A percentile compares a stretch with the other conserved stretches of the same genome.
Conservation (phyloP, 2,329 filamentous ascomycete genomes). For the Diplodia seriata region DNA sequence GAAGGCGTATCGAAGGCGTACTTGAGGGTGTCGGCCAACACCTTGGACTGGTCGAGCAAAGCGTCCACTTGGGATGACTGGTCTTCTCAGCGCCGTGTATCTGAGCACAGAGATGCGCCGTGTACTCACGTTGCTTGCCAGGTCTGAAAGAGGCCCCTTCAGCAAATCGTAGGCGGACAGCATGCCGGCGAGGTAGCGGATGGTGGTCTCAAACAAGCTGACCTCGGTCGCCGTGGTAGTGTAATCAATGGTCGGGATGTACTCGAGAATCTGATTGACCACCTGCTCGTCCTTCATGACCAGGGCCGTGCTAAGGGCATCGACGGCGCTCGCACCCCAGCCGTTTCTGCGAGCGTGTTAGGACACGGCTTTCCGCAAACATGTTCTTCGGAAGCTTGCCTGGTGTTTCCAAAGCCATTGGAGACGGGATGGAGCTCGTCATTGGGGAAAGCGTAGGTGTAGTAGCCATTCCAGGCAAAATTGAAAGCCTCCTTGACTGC, state of each 20-base stretch:
- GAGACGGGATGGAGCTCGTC: constrained; percentile 76
- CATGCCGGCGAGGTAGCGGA: constrained; percentile 83
- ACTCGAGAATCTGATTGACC: constrained; percentile 73
- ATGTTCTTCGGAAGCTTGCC: constrained; percentile 56
- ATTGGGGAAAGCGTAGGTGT: constrained; percentile 75
- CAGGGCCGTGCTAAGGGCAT: constrained; percentile 79
- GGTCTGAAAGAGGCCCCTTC: constrained; percentile 66
- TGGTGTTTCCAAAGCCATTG: constrained; percentile 70
- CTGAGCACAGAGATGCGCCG: not conserved
- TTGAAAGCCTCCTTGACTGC: constrained; percentile 46
- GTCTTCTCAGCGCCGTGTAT: not conserved
- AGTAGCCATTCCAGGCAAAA: constrained; percentile 60
- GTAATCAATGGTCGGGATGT: constrained; percentile 75
- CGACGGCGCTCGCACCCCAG: constrained; percentile 84
- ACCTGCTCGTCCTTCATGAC: constrained; percentile 74
- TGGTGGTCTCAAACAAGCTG: constrained; percentile 88
- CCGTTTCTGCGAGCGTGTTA: constrained; percentile 65
- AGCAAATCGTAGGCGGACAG: constrained; percentile 79
- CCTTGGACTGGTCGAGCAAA: constrained; percentile 71
- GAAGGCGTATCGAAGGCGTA: constrained; percentile 79
- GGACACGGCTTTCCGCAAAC: not conserved
- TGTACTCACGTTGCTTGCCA: constrained; percentile 53
- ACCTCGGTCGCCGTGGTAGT: constrained; percentile 63
- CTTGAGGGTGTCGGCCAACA: constrained; percentile 74
- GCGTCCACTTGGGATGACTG: constrained; percentile 56